Evolutionary conservation across 495 filamentous ascomycete genomes (phyloP), one percentile per base, ranked within the genome.

Genomic region (Aspergillus mulundensis): DNA sequence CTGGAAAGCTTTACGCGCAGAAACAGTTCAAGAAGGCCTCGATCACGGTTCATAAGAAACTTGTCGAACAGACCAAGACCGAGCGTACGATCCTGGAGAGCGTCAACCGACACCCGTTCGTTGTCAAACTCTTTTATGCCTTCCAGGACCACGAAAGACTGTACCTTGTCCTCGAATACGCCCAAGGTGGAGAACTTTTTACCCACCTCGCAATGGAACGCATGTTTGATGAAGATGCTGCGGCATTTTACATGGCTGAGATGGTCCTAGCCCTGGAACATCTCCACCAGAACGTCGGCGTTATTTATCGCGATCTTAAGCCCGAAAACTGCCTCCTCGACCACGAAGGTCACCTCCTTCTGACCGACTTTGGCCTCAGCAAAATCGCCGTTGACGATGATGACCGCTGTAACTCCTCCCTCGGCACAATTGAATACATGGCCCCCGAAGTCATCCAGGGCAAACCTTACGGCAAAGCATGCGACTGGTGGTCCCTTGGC

Each of bases 101-200:
- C 58, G 87, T 98, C 69, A 96, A 92, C 64, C 84, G 91, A 11
- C 95, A 98, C 65, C 92, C 94, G 0, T 97, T 97, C 63, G 90
- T 98, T 23, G 94, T 98, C 38, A 97, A 97, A 66, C 80, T 98
- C 11, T 98, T 87, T 75, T 98, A 98, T 66, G 94, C 94, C 21
- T 98, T 98, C 72, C 94, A 98, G 70, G 95, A 98, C 70, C 92
- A 88, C 59, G 90, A 96, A 76, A 98, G 96, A 73, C 84, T 98
- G 11, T 98, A 98, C 69, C 77, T 98, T 28, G 97, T 98, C 63
- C 84, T 98, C 39, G 93, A 98, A 70, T 98, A 98, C 68, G 94
- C 94, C n/a, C 87, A 96, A 68, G 94, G 94, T 39, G 94, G 94
- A 32, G 94, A 98, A 69, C 78, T 98, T 14, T 98, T 98, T 69